Base-by-base conservation (phyloP, 78 protist species). In the Bodo saltans region DNA sequence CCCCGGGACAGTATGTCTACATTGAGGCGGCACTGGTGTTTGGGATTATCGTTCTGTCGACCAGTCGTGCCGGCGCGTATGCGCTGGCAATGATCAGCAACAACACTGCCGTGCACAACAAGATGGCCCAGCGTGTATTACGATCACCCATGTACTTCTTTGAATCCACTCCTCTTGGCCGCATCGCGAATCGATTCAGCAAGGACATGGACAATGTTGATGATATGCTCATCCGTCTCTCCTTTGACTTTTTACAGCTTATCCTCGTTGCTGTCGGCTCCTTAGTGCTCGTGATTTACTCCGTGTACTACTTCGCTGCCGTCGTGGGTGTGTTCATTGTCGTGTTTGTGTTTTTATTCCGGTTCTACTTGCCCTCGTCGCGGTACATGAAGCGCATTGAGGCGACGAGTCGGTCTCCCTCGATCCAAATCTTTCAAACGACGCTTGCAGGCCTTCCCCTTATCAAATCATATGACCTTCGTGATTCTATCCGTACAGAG, bases 141-240 rank as follows among this genome's bases (percentile, higher is more conserved):
- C 34, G 68, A 37, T 74, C 89, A 32, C 88, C 89, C 37, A 79
- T 79, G 73, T 1, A 11, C 21, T 89, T 37, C 71, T 89, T 89
- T 60, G 78, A 82, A 73, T 23, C 42, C 34, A 89, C 83, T 23
- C 86, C 92, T 3, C 70, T 76, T 26, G 92, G 92, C 26, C 32
- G 70, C 23, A 32, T 89, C 11, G 35, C 82, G 68, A 47, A 23
- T 42, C 0, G 84, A 33, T 79, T 85, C 69, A 70, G 85, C 8
- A 84, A 89, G 47, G 92, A 89, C 72, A 33, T 37, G 38, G 84
- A 83, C 71, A 4, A 32, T 29, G 32, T 84, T 39, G 91, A 85
- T n/a, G 76, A 52, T 25, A 68, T 40, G 42, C 68, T 85, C 42
- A 78, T 70, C 70, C 1, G 1, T 41, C 29, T 70, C 38, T 0